Evolutionary conservation across 257 asterid species (phyloP), one percentile per base, ranked within the genome.

Genomic region (Osmanthus fragrans): DNA sequence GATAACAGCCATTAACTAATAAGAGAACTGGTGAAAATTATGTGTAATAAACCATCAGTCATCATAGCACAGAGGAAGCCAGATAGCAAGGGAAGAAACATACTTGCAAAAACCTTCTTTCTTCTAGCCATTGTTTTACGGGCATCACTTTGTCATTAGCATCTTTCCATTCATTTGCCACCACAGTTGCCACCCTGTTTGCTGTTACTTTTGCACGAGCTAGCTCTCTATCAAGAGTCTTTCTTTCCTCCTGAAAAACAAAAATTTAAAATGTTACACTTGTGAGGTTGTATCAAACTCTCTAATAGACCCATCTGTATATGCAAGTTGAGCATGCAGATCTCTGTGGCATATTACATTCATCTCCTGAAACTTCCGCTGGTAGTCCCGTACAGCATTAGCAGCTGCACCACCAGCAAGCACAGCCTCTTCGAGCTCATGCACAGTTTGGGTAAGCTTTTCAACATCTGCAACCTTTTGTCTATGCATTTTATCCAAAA

Each of bases 331-430:
- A 76, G 32, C 6, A 54, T 47, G 56, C 33, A 12, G 18, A 49
- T 42, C 47, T 68, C 29, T 39, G 39, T 27, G 73, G 81, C 76
- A 71, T 63, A 81, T 84, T 89, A 93, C 99, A 84, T 95, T 95
- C 96, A 95, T 88, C 91, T 95, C 99, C 85, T 95, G 99, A 81
- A 95, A 94, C 90, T 95, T 95, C 79, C 99, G 90, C 87, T 95
- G 99, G 85, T 95, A 93, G 87, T 95, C 98, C 77, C 99, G 90
- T 13, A 93, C 98, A 77, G 99, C 98, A 88, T 95, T 95, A 80
- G 99, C 98, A 82, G 99, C 99, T 34, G 99, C 98, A 76, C 99
- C 99, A 51, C 99, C 98, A 79, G 98, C 94, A 83, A 95, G 94
- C 82, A 95, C 99, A 64, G 98, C 97, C 84, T 95, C 99, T 84